Base-by-base conservation (phyloP, 1,284 basidiomycete species). In the Cerioporus squamosus region DNA sequence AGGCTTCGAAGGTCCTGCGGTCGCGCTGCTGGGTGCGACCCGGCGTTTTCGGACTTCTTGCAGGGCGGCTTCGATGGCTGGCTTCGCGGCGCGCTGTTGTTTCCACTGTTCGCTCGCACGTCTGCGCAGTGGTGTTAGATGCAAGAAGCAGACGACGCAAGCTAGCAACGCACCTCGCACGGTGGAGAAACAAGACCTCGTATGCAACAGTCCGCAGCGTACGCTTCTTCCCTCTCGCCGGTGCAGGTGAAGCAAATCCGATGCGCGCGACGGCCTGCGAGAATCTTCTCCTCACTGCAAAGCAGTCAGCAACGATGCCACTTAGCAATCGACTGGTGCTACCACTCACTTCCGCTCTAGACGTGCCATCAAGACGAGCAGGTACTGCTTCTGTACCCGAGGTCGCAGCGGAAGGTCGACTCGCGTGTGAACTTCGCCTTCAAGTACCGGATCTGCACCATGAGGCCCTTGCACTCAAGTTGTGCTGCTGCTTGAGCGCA, bases 351-450 rank as follows among this genome's bases (percentile, higher is more conserved):
- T 92, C 67, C 85, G 82, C 74, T 94, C 89, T 67, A 89, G 88
- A 55, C 82, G 80, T 18, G 81, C 72, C 31, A 93, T 71, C 31
- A 92, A 74, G 9, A 84, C 75, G 9, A 92, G 75, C 23, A 92
- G 74, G 69, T 96, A 97, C 51, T 83, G 78, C 72, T 99, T 99
- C 77, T 98, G 97, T 94, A 88, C 4, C 83, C 79, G 45, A 98
- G 77, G 65, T 90, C 89, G 55, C 81, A 81, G n/a, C 96, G 84
- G 75, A 97, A 85, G 1, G 83, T 81, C 22, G 88, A 85, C 75
- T 99, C 97, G 33, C 97, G 83, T 1, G 85, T 90, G 74, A 91
- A 96, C 70, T 94, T 94, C 47, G 91, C 90, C 73, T 98, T 97
- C 63, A 98, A 82, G 74, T 98, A 98, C 48, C 84, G 84, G 63